Percentiles rank a stretch among this genome's conserved stretches.
These are phyloP conservation scores for Apophysomyces trapeziformis DNA, from an alignment of 371 early-diverging fungal species.

Conservation along the genomic window DNA sequence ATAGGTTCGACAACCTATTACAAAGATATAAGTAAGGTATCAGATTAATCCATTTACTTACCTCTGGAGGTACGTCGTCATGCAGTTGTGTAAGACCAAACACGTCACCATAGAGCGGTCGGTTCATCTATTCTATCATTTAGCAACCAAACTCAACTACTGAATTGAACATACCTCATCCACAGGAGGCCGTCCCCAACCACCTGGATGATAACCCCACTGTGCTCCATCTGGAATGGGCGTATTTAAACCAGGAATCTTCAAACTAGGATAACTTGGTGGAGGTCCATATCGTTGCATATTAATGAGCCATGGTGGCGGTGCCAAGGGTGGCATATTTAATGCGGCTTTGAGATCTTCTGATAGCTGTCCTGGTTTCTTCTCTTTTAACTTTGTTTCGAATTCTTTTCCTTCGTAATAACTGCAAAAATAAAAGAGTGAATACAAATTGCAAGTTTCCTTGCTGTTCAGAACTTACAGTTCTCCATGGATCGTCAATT, in stretches of 20 bases:
- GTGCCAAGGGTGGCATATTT: constrained; percentile 90
- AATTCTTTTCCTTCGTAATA: constrained; percentile 98
- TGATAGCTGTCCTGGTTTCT: constrained; percentile 89
- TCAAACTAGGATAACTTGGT: constrained; percentile 92
- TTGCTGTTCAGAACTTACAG: constrained; percentile 56
- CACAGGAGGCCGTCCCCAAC: constrained; percentile 98
- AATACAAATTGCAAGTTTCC: background rate
- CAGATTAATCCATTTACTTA: constrained; percentile 3
- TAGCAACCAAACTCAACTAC: background rate
- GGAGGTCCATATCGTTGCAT: constrained; percentile 99
- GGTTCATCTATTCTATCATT: constrained; percentile 59
- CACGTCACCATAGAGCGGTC: constrained; percentile 97
- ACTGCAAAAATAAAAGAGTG: constrained; percentile 32
- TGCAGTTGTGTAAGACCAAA: constrained; percentile 70
- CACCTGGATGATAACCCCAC: constrained; percentile 98
- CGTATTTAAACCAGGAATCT: constrained; percentile 96
- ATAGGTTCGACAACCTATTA: constrained; percentile 31
- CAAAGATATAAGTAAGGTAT: background rate
- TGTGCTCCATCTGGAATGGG: constrained; percentile 98
- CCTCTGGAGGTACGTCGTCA: constrained; percentile 22
- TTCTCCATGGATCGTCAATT: constrained; percentile 86
- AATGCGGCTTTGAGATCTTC: constrained; percentile 88
- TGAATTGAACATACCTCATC: constrained; percentile 68
- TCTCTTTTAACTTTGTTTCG: constrained; percentile 86
- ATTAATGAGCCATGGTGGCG: constrained; percentile 98